Conservation (phyloP, 2,329 filamentous ascomycete genomes). For the Dissoconium aciculare region DNA sequence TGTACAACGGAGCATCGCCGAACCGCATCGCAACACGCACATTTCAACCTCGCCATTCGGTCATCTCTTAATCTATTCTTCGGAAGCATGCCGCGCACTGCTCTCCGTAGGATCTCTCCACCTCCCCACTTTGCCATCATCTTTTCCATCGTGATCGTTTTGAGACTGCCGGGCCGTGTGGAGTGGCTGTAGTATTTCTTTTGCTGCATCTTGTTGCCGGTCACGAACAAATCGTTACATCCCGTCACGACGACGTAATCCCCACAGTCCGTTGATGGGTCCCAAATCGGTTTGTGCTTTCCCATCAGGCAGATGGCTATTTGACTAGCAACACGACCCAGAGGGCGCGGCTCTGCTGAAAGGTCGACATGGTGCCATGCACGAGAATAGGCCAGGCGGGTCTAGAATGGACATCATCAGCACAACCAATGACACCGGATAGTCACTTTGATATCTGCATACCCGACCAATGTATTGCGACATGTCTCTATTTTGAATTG, state of each 20-base stretch:
- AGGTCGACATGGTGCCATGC: slow-evolving; percentile 86
- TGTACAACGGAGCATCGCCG: not conserved
- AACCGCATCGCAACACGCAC: slow-evolving; percentile 27
- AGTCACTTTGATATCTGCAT: too few relatives aligned
- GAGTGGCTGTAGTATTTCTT: slow-evolving; percentile 95
- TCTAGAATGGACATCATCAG: slow-evolving; percentile 46
- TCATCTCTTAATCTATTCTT: slow-evolving; percentile 89
- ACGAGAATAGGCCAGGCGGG: slow-evolving; percentile 87
- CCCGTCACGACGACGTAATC: slow-evolving; percentile 95
- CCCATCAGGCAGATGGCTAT: slow-evolving; percentile 88
- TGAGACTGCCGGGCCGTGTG: slow-evolving; percentile 74
- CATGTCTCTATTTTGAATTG: too few relatives aligned
- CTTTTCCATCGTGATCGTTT: slow-evolving; percentile 82
- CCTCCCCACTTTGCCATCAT: slow-evolving; percentile 92
- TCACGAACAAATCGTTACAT: slow-evolving; percentile 73
- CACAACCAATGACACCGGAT: too few relatives aligned
- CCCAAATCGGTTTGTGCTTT: slow-evolving; percentile 97
- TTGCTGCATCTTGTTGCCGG: slow-evolving; percentile 81
- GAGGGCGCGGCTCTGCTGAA: slow-evolving; percentile 52
- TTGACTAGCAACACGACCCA: slow-evolving; percentile 74
- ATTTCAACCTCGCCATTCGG: slow-evolving; percentile 73
- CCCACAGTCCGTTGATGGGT: slow-evolving; percentile 94
- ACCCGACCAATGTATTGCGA: slow-evolving; percentile 68
- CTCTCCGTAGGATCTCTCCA: slow-evolving; percentile 75
- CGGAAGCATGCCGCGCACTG: slow-evolving; percentile 91